A percentile compares a stretch with the other conserved stretches of the same genome.
Conservation (phyloP, 805 yeast species). For the Suhomyces canberraensis region DNA sequence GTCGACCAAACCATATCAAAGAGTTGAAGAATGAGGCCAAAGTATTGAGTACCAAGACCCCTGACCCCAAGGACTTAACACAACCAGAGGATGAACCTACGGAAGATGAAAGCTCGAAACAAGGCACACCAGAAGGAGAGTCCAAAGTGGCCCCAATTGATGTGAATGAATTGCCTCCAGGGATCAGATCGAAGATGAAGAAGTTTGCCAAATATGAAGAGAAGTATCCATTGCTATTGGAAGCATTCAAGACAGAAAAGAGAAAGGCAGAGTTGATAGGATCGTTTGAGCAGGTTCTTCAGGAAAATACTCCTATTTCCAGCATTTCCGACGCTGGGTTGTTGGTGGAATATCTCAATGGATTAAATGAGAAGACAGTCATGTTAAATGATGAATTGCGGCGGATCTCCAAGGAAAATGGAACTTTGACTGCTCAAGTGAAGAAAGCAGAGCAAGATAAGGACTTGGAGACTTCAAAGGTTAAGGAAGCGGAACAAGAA, state of each 20-base stretch:
- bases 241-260: constrained; percentile 83
- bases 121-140: constrained; percentile 5
- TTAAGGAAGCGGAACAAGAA: background rate
- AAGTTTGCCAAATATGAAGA: constrained; percentile 86
- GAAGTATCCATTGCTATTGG: constrained; percentile 79
- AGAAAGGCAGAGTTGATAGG: constrained; percentile 56
- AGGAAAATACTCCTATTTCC: constrained; percentile 78
- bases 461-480: background rate
- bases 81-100: constrained; percentile 46
- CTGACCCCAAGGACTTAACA: constrained; percentile 41
- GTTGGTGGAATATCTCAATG: constrained; percentile 65
- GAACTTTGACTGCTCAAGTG: constrained; percentile 8
- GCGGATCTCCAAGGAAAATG: constrained; percentile 34
- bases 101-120: constrained; percentile 9
- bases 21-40: constrained; percentile 33
- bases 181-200: constrained; percentile 57
- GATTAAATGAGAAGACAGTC: constrained; percentile 56
- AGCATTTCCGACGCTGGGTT: constrained; percentile 69
- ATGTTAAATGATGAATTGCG: constrained; percentile 67
- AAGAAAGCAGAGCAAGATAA: background rate
- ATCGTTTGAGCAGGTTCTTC: constrained; percentile 63
- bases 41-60: constrained; percentile 43
- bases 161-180: constrained; percentile 50
- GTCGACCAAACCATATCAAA: constrained; percentile 15
- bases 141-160: background rate